Evolutionary conservation across 768 basidiomycete genomes (phyloP).

Genomic region (Cyclocybe aegerita): DNA sequence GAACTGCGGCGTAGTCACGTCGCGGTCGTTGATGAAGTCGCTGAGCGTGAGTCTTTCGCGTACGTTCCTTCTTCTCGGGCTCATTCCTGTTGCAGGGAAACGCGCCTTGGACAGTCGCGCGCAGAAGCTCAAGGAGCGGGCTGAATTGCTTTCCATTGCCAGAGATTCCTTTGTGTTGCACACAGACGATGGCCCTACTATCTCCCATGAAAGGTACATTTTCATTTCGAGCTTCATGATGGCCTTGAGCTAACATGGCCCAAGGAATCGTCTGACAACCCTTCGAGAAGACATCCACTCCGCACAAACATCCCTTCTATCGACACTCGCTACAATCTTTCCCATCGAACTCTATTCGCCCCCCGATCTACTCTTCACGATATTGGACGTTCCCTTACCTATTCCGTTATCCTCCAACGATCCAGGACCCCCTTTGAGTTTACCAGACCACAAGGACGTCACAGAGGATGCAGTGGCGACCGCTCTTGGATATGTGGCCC

Average conservation of each 20-base stretch:
- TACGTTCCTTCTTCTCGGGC: neutral
- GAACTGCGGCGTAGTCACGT: conserved; percentile 45
- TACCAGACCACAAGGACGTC: conserved; percentile 65
- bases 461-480: conserved; percentile 88
- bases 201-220: conserved; percentile 22
- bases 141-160: conserved; percentile 14
- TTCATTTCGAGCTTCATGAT: neutral
- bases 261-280: conserved; percentile 5
- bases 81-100: conserved; percentile 23
- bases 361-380: conserved; percentile 85
- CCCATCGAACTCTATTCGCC: conserved; percentile 87
- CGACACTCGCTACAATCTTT: conserved; percentile 74
- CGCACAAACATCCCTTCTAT: conserved; percentile 63
- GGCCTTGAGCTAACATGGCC: neutral
- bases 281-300: conserved; percentile 21
- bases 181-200: conserved; percentile 7
- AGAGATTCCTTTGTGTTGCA: conserved; percentile 9
- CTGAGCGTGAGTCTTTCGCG: conserved; percentile 41
- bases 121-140: conserved; percentile 17
- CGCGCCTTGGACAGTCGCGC: conserved; percentile 27
- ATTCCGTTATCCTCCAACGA: conserved; percentile 75
- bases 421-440: conserved; percentile 78
- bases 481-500: conserved; percentile 87
- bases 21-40: conserved; percentile 40
- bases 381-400: conserved; percentile 86